Percentiles rank a stretch among this genome's conserved stretches.
Evolutionary conservation across 768 basidiomycete species (phyloP).

Genomic region (Suillus cothurnatus): DNA sequence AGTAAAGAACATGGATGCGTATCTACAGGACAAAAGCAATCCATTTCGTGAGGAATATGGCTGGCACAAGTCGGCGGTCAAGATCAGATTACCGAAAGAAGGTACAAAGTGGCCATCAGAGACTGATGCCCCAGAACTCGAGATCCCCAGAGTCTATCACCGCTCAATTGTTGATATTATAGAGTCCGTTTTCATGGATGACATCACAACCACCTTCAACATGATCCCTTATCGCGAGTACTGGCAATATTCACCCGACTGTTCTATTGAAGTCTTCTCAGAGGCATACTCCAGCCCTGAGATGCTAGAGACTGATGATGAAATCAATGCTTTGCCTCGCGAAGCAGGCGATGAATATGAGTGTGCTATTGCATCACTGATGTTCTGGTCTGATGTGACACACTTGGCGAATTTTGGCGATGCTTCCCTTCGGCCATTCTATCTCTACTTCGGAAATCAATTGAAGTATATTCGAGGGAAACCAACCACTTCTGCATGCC

Average conservation of each 20-base stretch:
- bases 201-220: neutral
- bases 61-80: conserved; percentile 26
- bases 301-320: neutral
- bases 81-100: conserved; percentile 13
- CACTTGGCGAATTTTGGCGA: conserved; percentile 22
- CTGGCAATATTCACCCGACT: neutral
- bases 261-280: neutral
- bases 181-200: neutral
- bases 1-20: conserved; percentile 3
- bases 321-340: no score
- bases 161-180: conserved; percentile 14
- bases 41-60: conserved; percentile 14
- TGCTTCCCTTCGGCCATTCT: conserved; percentile 19
- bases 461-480: conserved; percentile 10
- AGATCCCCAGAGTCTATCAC: no score
- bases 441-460: conserved; percentile 18
- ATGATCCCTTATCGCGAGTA: conserved; percentile 3
- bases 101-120: neutral
- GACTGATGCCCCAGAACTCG: no score
- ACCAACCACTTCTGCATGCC: conserved; percentile 11
- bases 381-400: conserved; percentile 20
- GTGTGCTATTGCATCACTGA: conserved; percentile 9
- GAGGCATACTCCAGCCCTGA: conserved; percentile 4
- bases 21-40: conserved; percentile 12
- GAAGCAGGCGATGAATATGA: conserved; percentile 9